A percentile compares a stretch with the other conserved stretches of the same genome.
These are phyloP conservation scores for Escallonia rubra DNA, from an alignment of 129 eudicot species.

Conservation along the genomic window DNA sequence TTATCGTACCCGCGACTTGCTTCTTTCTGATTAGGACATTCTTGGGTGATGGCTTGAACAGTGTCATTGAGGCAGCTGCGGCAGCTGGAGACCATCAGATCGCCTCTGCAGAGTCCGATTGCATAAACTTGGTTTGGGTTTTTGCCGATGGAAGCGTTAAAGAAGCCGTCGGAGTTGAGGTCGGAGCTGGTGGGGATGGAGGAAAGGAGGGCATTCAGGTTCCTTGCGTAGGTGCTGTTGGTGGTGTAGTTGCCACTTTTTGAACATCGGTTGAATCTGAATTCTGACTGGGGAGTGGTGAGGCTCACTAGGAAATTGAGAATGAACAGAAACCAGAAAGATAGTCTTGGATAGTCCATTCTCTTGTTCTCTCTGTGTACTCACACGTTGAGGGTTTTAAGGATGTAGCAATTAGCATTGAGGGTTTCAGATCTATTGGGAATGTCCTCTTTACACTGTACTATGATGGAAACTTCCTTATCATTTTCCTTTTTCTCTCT, in stretches of 20 bases:
- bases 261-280: background rate
- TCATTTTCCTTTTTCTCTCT: no score
- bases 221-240: background rate
- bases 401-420: no score
- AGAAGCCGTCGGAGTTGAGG: conserved; percentile 22
- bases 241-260: no score
- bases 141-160: conserved; percentile 17
- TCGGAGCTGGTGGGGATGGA: conserved; percentile 20
- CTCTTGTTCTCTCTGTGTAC: no score
- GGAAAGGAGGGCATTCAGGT: conserved; percentile 1
- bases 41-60: background rate
- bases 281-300: conserved; percentile 16
- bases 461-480: no score
- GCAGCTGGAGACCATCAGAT: conserved; percentile 15
- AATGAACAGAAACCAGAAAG: no score
- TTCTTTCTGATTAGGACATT: conserved; percentile 33
- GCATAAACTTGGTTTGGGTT: background rate
- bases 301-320: background rate
- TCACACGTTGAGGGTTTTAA: no score
- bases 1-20: conserved; percentile 19
- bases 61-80: conserved; percentile 21
- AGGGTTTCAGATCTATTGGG: no score
- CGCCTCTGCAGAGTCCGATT: conserved; percentile 44
- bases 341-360: no score
- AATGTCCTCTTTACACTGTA: no score